Conservation (phyloP, 73 alveolate species). For the Durusdinium trenchii region DNA sequence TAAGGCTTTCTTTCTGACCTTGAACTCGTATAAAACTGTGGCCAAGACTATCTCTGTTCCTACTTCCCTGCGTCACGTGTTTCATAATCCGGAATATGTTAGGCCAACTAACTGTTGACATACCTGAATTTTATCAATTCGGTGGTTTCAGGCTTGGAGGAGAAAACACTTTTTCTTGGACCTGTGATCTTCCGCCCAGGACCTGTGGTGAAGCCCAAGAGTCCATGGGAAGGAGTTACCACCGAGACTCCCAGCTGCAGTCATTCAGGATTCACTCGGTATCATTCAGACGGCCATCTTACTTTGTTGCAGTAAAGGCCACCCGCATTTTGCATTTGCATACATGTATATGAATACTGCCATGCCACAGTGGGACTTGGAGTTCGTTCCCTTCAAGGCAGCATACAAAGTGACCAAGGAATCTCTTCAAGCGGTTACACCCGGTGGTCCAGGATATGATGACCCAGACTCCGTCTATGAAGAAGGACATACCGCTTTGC, state of each 20-base stretch:
- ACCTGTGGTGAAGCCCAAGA: constrained; percentile 75
- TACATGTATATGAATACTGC: background rate
- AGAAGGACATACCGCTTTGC: background rate
- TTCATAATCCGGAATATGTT: too few relatives aligned
- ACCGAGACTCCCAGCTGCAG: constrained; percentile 30
- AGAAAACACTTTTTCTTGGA: too few relatives aligned
- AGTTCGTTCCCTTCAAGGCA: background rate
- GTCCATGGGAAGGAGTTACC: constrained; percentile 94
- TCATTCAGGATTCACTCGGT: background rate
- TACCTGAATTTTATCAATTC: too few relatives aligned
- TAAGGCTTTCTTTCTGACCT: too few relatives aligned
- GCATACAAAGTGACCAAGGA: background rate
- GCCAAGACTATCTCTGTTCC: too few relatives aligned
- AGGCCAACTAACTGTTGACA: too few relatives aligned
- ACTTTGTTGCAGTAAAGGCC: too few relatives aligned
- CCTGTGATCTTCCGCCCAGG: background rate
- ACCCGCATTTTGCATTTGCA: background rate
- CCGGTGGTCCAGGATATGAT: constrained; percentile 89
- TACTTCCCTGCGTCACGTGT: too few relatives aligned
- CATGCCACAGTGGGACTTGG: background rate
- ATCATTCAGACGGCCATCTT: too few relatives aligned
- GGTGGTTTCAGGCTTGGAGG: too few relatives aligned
- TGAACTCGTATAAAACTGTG: too few relatives aligned
- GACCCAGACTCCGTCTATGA: constrained; percentile 44
- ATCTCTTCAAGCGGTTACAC: constrained; percentile 75